Conservation (phyloP, 306 rosid species). For the Vigna mungo region DNA sequence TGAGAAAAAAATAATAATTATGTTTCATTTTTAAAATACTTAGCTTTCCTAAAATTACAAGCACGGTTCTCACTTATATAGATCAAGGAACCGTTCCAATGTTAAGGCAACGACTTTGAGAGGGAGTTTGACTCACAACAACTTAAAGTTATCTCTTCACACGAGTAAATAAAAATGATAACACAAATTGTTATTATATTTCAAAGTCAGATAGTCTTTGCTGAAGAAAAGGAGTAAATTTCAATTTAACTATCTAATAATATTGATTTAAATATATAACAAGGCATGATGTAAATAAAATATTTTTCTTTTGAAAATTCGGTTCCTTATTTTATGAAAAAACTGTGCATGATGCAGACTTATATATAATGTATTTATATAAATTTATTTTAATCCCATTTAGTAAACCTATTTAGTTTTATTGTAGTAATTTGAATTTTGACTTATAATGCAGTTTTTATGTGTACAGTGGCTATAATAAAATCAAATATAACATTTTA, state of each 20-base stretch:
- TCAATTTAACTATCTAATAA: neutral
- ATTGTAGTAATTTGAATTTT: neutral
- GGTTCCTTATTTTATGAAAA: neutral
- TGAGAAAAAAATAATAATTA: too few species aligned
- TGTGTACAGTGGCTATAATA: too few species aligned
- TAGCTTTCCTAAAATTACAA: too few species aligned
- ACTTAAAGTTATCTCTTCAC: too few species aligned
- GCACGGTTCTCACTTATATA: too few species aligned
- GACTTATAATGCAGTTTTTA: neutral
- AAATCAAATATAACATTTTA: too few species aligned
- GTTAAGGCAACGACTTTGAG: too few species aligned
- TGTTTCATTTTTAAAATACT: too few species aligned
- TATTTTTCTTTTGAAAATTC: neutral
- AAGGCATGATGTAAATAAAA: neutral
- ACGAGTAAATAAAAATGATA: too few species aligned
- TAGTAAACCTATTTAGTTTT: neutral
- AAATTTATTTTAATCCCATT: neutral
- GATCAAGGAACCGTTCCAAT: too few species aligned
- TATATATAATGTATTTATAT: neutral
- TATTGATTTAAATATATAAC: neutral
- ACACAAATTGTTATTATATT: neutral
- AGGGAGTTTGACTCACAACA: too few species aligned
- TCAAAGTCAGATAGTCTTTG: neutral
- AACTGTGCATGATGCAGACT: neutral
- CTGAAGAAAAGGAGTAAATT: neutral